Conservation (phyloP, 2,329 filamentous ascomycete genomes). For the Trichophyton mentagrophytes region DNA sequence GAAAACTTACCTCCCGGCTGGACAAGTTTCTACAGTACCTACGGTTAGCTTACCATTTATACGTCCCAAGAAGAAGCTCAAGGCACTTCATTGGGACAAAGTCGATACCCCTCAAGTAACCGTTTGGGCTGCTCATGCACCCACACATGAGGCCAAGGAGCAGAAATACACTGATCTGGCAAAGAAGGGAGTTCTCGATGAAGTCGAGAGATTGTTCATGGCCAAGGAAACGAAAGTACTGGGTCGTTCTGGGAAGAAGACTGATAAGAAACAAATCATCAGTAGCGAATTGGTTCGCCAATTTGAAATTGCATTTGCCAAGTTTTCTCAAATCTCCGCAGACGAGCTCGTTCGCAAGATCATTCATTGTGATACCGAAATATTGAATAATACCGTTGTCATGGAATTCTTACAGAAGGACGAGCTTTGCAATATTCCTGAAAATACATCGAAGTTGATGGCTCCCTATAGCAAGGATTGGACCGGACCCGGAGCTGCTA, state of each 20-base stretch:
- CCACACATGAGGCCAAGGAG: constrained; percentile 78
- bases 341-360: constrained; percentile 86
- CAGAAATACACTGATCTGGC: constrained; percentile 91
- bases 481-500: constrained; percentile 74
- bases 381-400: constrained; percentile 77
- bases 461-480: constrained; percentile 93
- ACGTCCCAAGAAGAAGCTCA: constrained; percentile 96
- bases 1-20: constrained; percentile 62
- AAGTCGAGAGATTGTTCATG: constrained; percentile 94
- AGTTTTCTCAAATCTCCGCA: constrained; percentile 72
- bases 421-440: constrained; percentile 81
- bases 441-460: constrained; percentile 82
- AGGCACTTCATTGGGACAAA: constrained; percentile 98
- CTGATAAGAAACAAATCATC: constrained; percentile 96
- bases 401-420: constrained; percentile 96
- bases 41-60: constrained; percentile 64
- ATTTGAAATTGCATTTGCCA: constrained; percentile 86
- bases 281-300: constrained; percentile 78
- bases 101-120: constrained; percentile 84
- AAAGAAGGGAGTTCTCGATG: constrained; percentile 87
- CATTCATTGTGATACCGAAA: constrained; percentile 82
- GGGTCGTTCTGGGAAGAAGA: constrained; percentile 55
- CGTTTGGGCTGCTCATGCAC: constrained; percentile 78
- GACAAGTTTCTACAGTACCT: constrained; percentile 42
- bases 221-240: constrained; percentile 91